These are phyloP conservation scores for Colletotrichum limetticola DNA, from an alignment of 2,329 filamentous ascomycete genomes.

Conservation along the genomic window DNA sequence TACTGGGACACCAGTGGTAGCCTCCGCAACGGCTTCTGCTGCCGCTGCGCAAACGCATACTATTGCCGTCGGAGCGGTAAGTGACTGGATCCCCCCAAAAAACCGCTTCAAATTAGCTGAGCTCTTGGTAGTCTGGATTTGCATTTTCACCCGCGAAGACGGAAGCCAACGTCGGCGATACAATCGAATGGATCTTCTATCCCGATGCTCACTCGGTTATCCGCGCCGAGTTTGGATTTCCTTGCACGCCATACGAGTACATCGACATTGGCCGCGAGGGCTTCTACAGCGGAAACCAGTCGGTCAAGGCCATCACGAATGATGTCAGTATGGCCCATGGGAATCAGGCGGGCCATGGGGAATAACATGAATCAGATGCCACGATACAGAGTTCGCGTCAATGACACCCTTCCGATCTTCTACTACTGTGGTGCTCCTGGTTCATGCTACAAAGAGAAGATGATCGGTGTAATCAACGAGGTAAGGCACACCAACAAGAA, in stretches of 20 bases:
- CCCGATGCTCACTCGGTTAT: slow-evolving; percentile 73
- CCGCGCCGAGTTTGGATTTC: slow-evolving; percentile 66
- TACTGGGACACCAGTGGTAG: background rate
- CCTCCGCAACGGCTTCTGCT: background rate
- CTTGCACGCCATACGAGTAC: slow-evolving; percentile 72
- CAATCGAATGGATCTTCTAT: slow-evolving; percentile 69
- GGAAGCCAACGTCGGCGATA: slow-evolving; percentile 56
- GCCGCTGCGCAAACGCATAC: slow-evolving; percentile 20
- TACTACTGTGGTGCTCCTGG: slow-evolving; percentile 76
- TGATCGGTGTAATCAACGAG: slow-evolving; percentile 83
- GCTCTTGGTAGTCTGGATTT: slow-evolving; percentile 40
- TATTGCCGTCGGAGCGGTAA: slow-evolving; percentile 33
- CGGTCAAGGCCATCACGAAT: slow-evolving; percentile 56
- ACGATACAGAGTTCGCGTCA: slow-evolving; percentile 58
- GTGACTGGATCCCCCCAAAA: background rate
- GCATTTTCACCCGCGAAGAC: slow-evolving; percentile 45
- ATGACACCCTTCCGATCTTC: slow-evolving; percentile 72
- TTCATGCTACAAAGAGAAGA: slow-evolving; percentile 72
- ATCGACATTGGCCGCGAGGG: slow-evolving; percentile 57
- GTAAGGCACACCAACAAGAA: slow-evolving; percentile 48
- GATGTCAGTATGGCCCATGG: slow-evolving; percentile 49
- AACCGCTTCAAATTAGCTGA: background rate
- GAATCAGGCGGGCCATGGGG: background rate
- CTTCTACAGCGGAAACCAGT: slow-evolving; percentile 64
- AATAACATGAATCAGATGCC: slow-evolving; percentile 55